A percentile compares a stretch with the other conserved stretches of the same genome.
phyloP scores from a whole-genome alignment of 1,139 yeast genomes.

The Pichia norvegensis region DNA sequence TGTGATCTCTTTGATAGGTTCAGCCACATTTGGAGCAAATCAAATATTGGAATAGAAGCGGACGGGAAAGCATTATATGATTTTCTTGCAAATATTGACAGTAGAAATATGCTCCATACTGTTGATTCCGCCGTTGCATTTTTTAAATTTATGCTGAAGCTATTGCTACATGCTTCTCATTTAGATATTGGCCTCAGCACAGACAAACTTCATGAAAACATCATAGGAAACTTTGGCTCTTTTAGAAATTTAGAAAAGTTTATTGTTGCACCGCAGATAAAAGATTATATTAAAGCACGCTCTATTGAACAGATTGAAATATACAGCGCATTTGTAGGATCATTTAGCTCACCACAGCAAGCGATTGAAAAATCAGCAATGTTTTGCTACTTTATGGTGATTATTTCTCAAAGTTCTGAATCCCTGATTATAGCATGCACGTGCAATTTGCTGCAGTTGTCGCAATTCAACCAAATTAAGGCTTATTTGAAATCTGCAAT shows the following conservation, averaged over 20 bases:
- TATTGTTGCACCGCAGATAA: slow-evolving; percentile 9
- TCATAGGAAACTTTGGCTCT: slow-evolving; percentile 5
- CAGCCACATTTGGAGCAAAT: slow-evolving; percentile 8
- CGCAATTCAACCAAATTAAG: slow-evolving; percentile 30
- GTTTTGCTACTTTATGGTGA: slow-evolving; percentile 32
- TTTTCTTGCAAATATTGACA: slow-evolving; percentile 7
- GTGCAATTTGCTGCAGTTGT: slow-evolving; percentile 38
- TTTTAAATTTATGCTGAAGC: slow-evolving; percentile 5
- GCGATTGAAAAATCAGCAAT: slow-evolving; percentile 37
- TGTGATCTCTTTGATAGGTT: slow-evolving; percentile 6
- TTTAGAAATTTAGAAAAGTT: slow-evolving; percentile 16
- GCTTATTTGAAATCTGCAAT: slow-evolving; percentile 31
- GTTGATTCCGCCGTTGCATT: slow-evolving; percentile 10
- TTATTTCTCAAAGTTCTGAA: slow-evolving; percentile 29
- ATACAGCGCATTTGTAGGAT: slow-evolving; percentile 30
- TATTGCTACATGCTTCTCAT: neutral
- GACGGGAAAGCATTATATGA: slow-evolving; percentile 14
- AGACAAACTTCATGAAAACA: neutral
- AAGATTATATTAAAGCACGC: slow-evolving; percentile 5
- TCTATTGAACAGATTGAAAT: slow-evolving; percentile 25
- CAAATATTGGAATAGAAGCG: slow-evolving; percentile 8
- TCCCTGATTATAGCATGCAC: slow-evolving; percentile 30
- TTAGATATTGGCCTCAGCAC: neutral
- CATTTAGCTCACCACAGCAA: slow-evolving; percentile 32
- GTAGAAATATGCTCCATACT: slow-evolving; percentile 14